Base-by-base conservation (phyloP, 176 grass and related monocot species). In the Aegilops sharonensis region DNA sequence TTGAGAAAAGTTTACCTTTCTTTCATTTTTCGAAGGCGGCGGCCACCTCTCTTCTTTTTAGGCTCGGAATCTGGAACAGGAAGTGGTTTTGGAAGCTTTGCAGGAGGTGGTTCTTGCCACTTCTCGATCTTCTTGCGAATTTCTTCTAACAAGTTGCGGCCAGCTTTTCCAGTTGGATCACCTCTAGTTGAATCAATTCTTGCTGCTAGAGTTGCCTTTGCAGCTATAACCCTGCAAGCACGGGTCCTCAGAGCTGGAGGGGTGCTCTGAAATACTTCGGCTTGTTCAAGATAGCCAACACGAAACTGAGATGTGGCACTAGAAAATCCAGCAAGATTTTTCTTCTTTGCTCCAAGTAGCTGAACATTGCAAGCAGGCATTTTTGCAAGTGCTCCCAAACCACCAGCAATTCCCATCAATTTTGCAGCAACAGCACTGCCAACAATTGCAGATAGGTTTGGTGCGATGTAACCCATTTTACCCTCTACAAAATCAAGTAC, bases 331-430 rank as follows among this genome's bases (percentile, higher is more conserved):
- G 95, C 91, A 60, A 94, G 91, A 64, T 89, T 95, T 84, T 98
- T 94, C 83, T 24, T 94, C 86, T 95, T 98, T 81, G 86, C 75
- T 27, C 95, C 91, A 60, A 98, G 87, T 47, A 98, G 60, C 86
- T 95, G 95, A 78, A 95, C 91, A 85, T 98, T 98, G 72, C 95
- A 98, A 69, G 95, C 88, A n/a, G 95, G 93, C 93, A 98, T 95
- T 88, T 95, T 98, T 77, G 93, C 89, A 31, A 95, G 84, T 67
- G 89, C 93, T 27, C 80, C 85, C 78, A 98, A 89, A 83, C 91
- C 95, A 72, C 93, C 93, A 85, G 95, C 91, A 40, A 84, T 92
- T 43, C 95, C 95, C 93, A 95, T 93, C 32, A 95, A 84, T 90
- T 94, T 98, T 30, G 93, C 91, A 39, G 93, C 93, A 90, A 98